Conservation (phyloP, 2,329 filamentous ascomycete species). For the Ascochyta pisi region DNA sequence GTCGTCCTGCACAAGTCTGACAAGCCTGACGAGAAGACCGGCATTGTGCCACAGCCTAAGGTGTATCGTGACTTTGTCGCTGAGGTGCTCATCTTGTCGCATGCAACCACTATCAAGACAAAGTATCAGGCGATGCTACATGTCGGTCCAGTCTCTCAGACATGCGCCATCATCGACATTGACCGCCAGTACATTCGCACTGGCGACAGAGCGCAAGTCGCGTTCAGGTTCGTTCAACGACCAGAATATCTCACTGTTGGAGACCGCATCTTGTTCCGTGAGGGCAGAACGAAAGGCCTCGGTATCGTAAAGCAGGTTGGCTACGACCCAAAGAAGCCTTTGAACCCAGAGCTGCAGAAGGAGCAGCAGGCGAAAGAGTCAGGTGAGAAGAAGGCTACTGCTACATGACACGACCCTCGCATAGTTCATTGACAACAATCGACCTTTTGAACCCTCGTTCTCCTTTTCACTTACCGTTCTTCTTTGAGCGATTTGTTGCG, state of each 20-base stretch:
- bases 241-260: conserved; percentile 91
- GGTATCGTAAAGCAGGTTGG: conserved; percentile 92
- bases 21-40: conserved; percentile 58
- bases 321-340: conserved; percentile 71
- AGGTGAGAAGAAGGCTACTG: conserved; percentile 18
- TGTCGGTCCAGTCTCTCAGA: conserved; percentile 92
- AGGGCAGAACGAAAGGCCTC: conserved; percentile 92
- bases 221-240: conserved; percentile 91
- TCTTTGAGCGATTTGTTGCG: conserved; percentile 9
- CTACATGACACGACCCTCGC: conserved; percentile 3
- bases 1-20: conserved; percentile 88
- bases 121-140: conserved; percentile 99
- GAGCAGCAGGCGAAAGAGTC: conserved; percentile 29
- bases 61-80: conserved; percentile 62
- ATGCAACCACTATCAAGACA: conserved; percentile 95
- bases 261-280: conserved; percentile 88
- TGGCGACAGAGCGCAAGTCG: conserved; percentile 90
- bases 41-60: conserved; percentile 54
- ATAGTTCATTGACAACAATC: background rate
- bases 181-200: conserved; percentile 95
- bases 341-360: conserved; percentile 44
- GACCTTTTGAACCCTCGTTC: background rate
- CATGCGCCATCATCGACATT: conserved; percentile 96
- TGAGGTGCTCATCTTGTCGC: conserved; percentile 90
- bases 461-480: background rate